These are phyloP conservation scores for Cantharellus anzutake DNA, from an alignment of 768 basidiomycete genomes.

Conservation along the genomic window DNA sequence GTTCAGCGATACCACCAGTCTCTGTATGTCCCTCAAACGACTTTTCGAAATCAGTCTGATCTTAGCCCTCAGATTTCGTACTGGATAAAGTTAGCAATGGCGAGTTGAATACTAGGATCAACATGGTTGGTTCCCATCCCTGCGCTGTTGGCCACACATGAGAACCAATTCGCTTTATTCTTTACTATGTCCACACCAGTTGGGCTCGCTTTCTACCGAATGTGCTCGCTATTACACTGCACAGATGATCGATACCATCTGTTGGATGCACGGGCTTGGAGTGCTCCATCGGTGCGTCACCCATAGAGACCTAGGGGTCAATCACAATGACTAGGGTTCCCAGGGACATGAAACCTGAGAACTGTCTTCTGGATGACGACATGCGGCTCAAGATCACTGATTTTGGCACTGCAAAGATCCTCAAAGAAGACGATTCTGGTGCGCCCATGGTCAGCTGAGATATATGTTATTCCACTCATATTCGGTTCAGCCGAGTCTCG, in stretches of 20 bases:
- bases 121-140: constrained; percentile 13
- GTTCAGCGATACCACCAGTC: constrained; percentile 66
- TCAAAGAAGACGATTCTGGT: constrained; percentile 12
- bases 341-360: constrained; percentile 62
- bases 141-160: background rate
- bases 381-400: constrained; percentile 91
- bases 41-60: background rate
- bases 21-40: constrained; percentile 38
- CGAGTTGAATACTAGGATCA: constrained; percentile 21
- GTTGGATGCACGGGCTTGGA: constrained; percentile 78
- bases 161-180: background rate
- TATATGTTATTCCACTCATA: background rate
- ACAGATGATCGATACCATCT: constrained; percentile 73
- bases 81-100: constrained; percentile 24
- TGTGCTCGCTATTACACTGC: constrained; percentile 77
- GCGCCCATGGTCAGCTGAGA: background rate
- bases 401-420: constrained; percentile 73
- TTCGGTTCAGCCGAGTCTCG: background rate
- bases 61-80: constrained; percentile 19
- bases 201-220: constrained; percentile 69
- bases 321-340: background rate
- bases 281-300: constrained; percentile 52
- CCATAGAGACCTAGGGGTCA: background rate
- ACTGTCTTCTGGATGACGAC: constrained; percentile 71
- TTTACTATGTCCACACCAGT: constrained; percentile 9